Evolutionary conservation across 169 alveolate genomes (phyloP), one percentile per base, ranked within the genome.

Genomic region (Eimeria tenella): DNA sequence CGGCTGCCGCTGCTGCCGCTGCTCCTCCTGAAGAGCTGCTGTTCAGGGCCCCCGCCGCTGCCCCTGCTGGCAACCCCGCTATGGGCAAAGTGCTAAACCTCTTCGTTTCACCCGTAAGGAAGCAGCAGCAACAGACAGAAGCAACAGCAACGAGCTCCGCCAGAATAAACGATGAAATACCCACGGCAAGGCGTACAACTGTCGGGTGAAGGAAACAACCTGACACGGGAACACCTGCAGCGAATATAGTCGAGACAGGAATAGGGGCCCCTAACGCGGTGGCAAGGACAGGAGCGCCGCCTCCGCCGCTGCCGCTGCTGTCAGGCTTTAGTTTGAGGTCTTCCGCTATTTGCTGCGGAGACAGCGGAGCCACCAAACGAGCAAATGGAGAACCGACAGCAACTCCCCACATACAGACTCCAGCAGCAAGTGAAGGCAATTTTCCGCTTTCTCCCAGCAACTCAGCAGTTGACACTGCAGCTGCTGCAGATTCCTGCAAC

Each of bases 1-100:
- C 94, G 8, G 94, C 94, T 6, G 94, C 62, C 55, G 86, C 86
- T 25, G 82, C 94, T 31, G 94, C 94, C 13, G 89, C 94, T 4
- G 94, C 94, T 56, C 90, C 82, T 4, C 93, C 93, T 3, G 94
- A 82, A 84, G 89, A 84, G 23, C 94, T 73, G 77, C 71, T 55
- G 88, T n/a, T 79, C 52, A 79, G 71, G 71, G 88, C 88, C 88
- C 94, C 94, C 19, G 89, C 94, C 6, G 94, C 71, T 9, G 84
- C 88, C 7, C 89, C 89, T 31, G 73, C 89, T 1, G 89, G 88
- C 49, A 82, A 79, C 19, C 81, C 94, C 13, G 86, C 94, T 5
- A 63, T 56, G 58, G 94, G 94, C 15, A 90, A 89, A 9, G 89
- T 73, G 79, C 77, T 68, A 55, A 75, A 73, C 49, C 82, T 19